A percentile compares a stretch with the other conserved stretches of the same genome.
Conservation (phyloP, 495 filamentous ascomycete species). For the Neurospora sp. region DNA sequence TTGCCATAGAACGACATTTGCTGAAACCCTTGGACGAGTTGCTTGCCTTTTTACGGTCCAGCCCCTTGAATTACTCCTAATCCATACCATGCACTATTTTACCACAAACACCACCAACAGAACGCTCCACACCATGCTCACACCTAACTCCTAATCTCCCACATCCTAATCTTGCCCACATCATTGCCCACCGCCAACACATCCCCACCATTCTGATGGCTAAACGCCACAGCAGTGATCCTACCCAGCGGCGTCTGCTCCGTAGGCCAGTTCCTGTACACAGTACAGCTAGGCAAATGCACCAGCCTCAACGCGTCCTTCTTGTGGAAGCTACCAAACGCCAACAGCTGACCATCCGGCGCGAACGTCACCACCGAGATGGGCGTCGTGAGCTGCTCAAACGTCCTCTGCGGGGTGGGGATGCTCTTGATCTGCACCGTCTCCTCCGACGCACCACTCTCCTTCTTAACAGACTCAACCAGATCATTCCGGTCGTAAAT, state of each 20-base stretch:
- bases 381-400: constrained; percentile 82
- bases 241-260: constrained; percentile 78
- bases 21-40: background rate
- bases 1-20: accelerated
- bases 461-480: constrained; percentile 38
- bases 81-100: background rate
- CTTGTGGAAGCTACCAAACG: constrained; percentile 74
- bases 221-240: constrained; percentile 70
- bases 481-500: constrained; percentile 70
- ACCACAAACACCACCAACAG: background rate
- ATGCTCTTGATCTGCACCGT: constrained; percentile 45
- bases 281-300: constrained; percentile 83
- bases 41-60: background rate
- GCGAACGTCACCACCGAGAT: constrained; percentile 69
- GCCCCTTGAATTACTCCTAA: background rate
- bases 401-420: constrained; percentile 56
- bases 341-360: constrained; percentile 80
- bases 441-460: constrained; percentile 21
- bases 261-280: constrained; percentile 96
- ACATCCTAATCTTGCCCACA: constrained; percentile 70
- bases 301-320: constrained; percentile 80
- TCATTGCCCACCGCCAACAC: constrained; percentile 81
- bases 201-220: constrained; percentile 43
- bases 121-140: background rate
- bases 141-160: constrained; percentile 57